Conservation (phyloP, 805 yeast genomes). For the Zygosaccharomyces rouxii region DNA sequence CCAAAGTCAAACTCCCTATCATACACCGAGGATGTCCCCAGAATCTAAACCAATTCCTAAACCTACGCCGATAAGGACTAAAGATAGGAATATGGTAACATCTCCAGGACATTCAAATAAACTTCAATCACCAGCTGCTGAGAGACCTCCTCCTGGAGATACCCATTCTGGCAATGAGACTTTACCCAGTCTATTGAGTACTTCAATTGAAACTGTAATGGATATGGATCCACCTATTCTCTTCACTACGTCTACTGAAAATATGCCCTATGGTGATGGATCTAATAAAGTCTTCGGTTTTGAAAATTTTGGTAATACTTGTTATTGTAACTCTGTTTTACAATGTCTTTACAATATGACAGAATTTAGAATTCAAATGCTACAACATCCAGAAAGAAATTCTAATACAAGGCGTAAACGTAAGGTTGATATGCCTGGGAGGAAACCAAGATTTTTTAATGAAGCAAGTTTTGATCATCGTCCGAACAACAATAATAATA, state of each 20-base stretch:
- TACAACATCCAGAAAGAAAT: slow-evolving; percentile 44
- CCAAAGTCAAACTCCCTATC: slow-evolving; percentile 1
- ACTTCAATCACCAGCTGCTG: slow-evolving; percentile 2
- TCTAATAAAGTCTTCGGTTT: slow-evolving; percentile 68
- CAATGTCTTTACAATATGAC: slow-evolving; percentile 80
- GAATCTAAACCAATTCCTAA: slow-evolving; percentile 8
- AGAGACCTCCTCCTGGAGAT: slow-evolving; percentile 3
- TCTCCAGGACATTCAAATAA: slow-evolving; percentile 4
- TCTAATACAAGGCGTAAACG: slow-evolving; percentile 33
- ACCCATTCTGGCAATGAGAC: slow-evolving; percentile 10
- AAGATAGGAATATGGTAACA: slow-evolving; percentile 1
- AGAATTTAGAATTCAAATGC: slow-evolving; percentile 56
- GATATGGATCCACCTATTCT: slow-evolving; percentile 11
- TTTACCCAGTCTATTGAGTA: slow-evolving; percentile 10
- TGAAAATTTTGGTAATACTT: slow-evolving; percentile 87
- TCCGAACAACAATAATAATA: slow-evolving; percentile 2
- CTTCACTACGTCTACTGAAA: slow-evolving; percentile 10
- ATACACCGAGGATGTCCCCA: slow-evolving; percentile 6
- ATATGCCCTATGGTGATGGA: slow-evolving; percentile 60
- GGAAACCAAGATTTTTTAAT: slow-evolving; percentile 33
- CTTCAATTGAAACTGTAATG: slow-evolving; percentile 11
- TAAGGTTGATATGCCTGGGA: slow-evolving; percentile 40
- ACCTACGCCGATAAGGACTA: slow-evolving; percentile 8
- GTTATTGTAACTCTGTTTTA: slow-evolving; percentile 88
- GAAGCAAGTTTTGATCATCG: slow-evolving; percentile 26